These are phyloP conservation scores for Dorcoceras hygrometricum DNA, from an alignment of 257 asterid genomes.

Conservation along the genomic window DNA sequence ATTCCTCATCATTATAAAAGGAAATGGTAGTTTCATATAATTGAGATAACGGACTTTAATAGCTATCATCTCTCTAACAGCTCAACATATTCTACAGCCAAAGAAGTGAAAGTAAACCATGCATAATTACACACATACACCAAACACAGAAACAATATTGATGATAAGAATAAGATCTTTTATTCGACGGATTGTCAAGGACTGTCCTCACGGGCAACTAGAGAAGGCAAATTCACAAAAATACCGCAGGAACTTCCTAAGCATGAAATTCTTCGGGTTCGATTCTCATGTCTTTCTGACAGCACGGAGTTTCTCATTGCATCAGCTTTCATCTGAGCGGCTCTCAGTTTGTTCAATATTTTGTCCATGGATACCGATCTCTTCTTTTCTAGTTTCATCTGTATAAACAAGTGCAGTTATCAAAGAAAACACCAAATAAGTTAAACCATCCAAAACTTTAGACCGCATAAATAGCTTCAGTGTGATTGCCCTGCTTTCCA, in stretches of 20 bases:
- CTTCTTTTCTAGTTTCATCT: constrained; percentile 48
- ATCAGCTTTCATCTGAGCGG: constrained; percentile 42
- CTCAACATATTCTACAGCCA: too few species aligned
- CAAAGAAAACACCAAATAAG: too few species aligned
- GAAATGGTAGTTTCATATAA: too few species aligned
- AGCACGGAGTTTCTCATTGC: constrained; percentile 36
- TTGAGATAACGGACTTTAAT: too few species aligned
- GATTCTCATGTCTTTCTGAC: background rate
- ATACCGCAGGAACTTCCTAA: constrained; percentile 5
- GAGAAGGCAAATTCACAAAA: background rate
- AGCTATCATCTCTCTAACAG: too few species aligned
- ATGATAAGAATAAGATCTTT: too few species aligned
- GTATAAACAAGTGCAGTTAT: background rate
- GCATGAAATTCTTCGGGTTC: constrained; percentile 18
- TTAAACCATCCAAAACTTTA: too few species aligned
- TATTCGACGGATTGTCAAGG: background rate
- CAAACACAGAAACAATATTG: background rate
- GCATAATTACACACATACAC: too few species aligned
- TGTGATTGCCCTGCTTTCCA: background rate
- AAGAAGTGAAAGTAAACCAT: too few species aligned
- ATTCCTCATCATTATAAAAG: too few species aligned
- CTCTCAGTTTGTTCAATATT: constrained; percentile 38
- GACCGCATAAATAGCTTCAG: background rate
- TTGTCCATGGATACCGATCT: constrained; percentile 46
- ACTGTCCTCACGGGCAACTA: background rate